Evolutionary conservation across 2,329 filamentous ascomycete genomes (phyloP), one percentile per base, ranked within the genome.

Genomic region (Rhinocladiella similis): DNA sequence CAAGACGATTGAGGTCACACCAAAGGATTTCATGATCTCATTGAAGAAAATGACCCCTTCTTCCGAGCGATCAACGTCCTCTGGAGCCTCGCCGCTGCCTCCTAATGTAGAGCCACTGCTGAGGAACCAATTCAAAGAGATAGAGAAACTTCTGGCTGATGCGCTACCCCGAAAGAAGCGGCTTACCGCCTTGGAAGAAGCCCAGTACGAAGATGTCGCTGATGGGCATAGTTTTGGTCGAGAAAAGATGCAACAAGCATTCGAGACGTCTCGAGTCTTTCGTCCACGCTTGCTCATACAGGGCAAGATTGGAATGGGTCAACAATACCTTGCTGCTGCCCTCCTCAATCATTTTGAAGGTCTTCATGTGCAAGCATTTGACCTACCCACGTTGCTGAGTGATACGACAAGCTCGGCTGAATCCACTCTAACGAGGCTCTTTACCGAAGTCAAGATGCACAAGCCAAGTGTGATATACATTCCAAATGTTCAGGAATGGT

Each of bases 401-500:
- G 94, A 99, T 69, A 84, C 85, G 3, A 86, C 89, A 60, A 84
- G 90, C 65, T 85, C 90, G 1, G 83, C 89, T 14, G 94, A 97
- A 75, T 89, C 94, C 64, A 90, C 92, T 9, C 85, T 99, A 61
- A 91, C 96, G 12, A 87, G 92, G 63, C 80, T 96, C 6, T 97
- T 99, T 68, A 86, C 90, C 1, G 94, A 97, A 75, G 90, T 96
- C 36, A 90, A 93, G 71, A 86, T 92, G 36, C 91, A 97, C 70
- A 97, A 96, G 71, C 94, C 94, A 0, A 95, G 91, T 70, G 90
- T 97, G 36, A 94, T 99, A 50, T 97, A 92, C 72, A 89, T 99
- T 42, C 93, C 94, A 1, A 88, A 91, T 64, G 84, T 97, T 47
- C 89, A 96, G 64, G 83, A 87, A 6, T 99, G 94, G 94, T 93